Evolutionary conservation across 495 filamentous ascomycete genomes (phyloP), one percentile per base, ranked within the genome.

Genomic region (Cercophora newfieldiana): DNA sequence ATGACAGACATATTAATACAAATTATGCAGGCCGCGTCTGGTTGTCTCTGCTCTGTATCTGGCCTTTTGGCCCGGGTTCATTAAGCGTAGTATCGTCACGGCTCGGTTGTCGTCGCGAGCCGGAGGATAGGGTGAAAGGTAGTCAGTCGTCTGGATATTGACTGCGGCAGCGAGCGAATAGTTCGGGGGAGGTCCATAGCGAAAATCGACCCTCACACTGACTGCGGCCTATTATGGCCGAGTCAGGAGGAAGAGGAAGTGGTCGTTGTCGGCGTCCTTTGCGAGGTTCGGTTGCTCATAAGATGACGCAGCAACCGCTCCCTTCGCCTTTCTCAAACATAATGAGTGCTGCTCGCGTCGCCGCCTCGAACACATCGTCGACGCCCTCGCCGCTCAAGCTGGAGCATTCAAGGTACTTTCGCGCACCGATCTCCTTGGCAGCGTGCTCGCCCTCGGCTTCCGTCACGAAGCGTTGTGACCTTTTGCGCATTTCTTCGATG

Each of bases 291-390:
- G 29, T 31, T 30, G 24, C 61, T 94, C 81, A 99, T 87, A 98
- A 87, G 72, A 99, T 94, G 53, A 92, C 86, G 79, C 95, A 99
- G 83, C 95, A 98, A 19, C 90, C 90, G 54, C 82, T 79, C 60
- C 87, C 85, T 76, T 96, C 91, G 26, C 88, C 87, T 77, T 94
- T 94, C 71, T 98, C 94, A 64, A 96, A 95, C 37, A 88, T 94
- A 21, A 97, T 84, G 61, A 99, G 81, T 28, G 95, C 94, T n/a
- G 95, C 94, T 72, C 95, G 86, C 61, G 95, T 99, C 8, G 95
- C 95, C 28, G 95, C 95, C 75, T 99, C 95, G 73, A 99, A 99
- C 14, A 99, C 95, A 78, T 99, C 95, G 77, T 99, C 95, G 24
- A 99, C 95, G 14, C 95, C 95, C 74, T 99, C 96, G 56, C 95